Percentiles rank a stretch among this genome's conserved stretches.
phyloP scores from a whole-genome alignment of 805 yeast species.

The Blastobotrys mokoenaii region DNA sequence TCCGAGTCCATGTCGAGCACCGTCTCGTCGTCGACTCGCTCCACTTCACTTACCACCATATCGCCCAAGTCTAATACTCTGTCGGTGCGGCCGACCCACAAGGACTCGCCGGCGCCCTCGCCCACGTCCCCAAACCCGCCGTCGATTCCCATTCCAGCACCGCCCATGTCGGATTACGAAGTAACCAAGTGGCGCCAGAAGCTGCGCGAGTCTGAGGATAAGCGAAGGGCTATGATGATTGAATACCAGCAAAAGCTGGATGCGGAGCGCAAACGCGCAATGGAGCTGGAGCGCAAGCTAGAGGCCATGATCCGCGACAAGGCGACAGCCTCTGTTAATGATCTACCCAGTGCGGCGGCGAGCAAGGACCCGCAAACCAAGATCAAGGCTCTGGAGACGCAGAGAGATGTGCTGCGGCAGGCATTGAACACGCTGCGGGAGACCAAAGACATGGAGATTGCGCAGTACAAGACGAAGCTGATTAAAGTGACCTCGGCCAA shows the following conservation, averaged over 20 bases:
- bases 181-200: slow-evolving; percentile 6
- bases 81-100: no score
- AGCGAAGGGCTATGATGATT: slow-evolving; percentile 11
- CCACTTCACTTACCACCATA: no score
- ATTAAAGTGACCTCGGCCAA: not conserved
- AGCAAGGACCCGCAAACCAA: slow-evolving; percentile 4
- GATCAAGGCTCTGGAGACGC: slow-evolving; percentile 16
- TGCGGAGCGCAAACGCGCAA: slow-evolving; percentile 12
- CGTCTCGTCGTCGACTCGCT: no score
- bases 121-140: not conserved
- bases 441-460: slow-evolving; percentile 18
- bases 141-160: not conserved
- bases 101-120: no score
- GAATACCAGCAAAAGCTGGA: slow-evolving; percentile 20
- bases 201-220: slow-evolving; percentile 16
- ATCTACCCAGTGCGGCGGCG: not conserved
- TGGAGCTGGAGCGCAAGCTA: slow-evolving; percentile 14
- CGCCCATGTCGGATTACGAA: slow-evolving; percentile 3
- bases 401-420: slow-evolving; percentile 16
- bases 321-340: not conserved
- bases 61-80: no score
- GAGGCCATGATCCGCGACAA: slow-evolving; percentile 5
- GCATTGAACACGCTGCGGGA: slow-evolving; percentile 16
- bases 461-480: slow-evolving; percentile 9
- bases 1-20: no score